phyloP scores from a whole-genome alignment of 176 grass and related monocot species.

The Triticum monococcum region DNA sequence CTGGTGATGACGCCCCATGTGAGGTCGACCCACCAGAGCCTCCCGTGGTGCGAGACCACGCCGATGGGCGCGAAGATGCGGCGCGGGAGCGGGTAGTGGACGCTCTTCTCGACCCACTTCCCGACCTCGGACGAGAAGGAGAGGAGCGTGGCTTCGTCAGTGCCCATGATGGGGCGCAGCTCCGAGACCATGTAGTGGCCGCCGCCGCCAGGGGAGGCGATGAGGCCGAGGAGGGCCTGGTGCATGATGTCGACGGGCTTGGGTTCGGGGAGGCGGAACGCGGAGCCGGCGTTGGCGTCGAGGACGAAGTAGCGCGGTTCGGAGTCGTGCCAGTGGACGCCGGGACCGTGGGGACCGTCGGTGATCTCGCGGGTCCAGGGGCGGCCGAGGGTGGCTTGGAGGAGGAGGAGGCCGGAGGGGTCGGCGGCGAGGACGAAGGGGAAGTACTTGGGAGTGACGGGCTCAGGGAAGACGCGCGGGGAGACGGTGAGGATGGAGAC shows the following conservation, averaged over 20 bases:
- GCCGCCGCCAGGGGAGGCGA: not conserved
- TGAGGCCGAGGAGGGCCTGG: constrained; percentile 22
- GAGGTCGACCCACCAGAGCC: constrained; percentile 1
- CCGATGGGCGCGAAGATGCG: not conserved
- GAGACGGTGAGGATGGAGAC: constrained; percentile 16
- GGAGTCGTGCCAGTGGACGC: not conserved
- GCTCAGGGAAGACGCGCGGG: not conserved
- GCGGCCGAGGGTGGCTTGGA: constrained; percentile 19
- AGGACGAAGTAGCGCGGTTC: constrained; percentile 25
- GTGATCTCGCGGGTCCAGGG: not conserved
- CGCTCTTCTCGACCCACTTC: not conserved
- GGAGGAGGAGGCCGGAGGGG: constrained; percentile 35
- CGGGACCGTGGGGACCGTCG: not conserved
- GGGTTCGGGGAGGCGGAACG: not conserved
- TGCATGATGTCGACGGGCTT: not conserved
- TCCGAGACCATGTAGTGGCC: constrained; percentile 3
- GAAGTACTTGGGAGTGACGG: not conserved
- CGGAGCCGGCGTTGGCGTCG: constrained; percentile 3
- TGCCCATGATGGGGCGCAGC: not conserved
- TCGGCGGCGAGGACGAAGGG: constrained; percentile 37
- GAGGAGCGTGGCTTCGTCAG: not conserved
- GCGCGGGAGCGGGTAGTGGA: not conserved
- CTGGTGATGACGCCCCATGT: not conserved
- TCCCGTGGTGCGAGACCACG: not conserved
- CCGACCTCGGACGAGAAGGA: not conserved